Base-by-base conservation (phyloP, 1,284 basidiomycete species). In the Leccinum pallidistipes region DNA sequence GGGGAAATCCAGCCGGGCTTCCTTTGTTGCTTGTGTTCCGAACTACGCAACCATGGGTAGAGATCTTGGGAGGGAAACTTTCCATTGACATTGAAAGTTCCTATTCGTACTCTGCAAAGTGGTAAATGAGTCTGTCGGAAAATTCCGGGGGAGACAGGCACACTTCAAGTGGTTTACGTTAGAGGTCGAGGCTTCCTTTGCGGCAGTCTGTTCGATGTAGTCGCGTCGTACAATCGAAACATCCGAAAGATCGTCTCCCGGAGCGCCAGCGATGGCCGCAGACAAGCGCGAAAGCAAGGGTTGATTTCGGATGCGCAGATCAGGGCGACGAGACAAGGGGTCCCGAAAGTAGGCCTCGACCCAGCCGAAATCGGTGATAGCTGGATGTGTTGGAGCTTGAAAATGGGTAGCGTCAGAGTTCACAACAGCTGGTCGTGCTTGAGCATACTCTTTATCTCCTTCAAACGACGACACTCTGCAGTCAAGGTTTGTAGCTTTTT, bases 51-150 rank as follows among this genome's bases (percentile, higher is more conserved):
- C 83, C 85, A 86, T 1, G 77, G 66, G 18, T 78, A 77, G 8
- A 92, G 74, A 67, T 90, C 87, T 65, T 91, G 87, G 8, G 87
- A 84, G 3, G 90, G 89, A 38, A 82, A 64, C 67, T 86, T 86
- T 1, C 88, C 90, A 66, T 91, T 91, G 49, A 92, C 90, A 66
- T 92, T 92, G 76, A 92, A 92, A 2, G 88, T 90, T 16, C 90
- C 90, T 16, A 90, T 64, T 3, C 88, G 84, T 56, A 92, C 69
- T 49, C 86, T 88, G 58, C 36, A 55, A 27, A 24, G 21, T 16
- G 27, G 38, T 67, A 58, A 63, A 62, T 8, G 4, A 31, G 36
- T 16, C 12, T 50, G 34, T 38, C 5, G 9, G 8, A 18, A 60
- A 36, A 40, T 7, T 12, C 5, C 12, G 5, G 21, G 18, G 18